Conservation (phyloP, 768 basidiomycete genomes). For the Psilocybe sp. region DNA sequence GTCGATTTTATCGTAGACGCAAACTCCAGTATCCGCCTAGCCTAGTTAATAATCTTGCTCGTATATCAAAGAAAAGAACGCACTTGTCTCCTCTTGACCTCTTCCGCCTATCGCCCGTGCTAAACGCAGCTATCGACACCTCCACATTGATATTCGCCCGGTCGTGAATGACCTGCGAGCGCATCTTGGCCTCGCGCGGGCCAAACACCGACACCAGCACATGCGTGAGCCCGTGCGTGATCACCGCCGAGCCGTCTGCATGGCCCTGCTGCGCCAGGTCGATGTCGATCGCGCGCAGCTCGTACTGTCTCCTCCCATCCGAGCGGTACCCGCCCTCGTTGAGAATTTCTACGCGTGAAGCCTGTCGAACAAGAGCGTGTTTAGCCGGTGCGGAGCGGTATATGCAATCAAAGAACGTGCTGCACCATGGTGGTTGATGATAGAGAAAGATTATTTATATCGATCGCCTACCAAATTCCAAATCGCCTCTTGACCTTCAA, state of each 20-base stretch:
- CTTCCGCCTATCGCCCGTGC: conserved; percentile 75
- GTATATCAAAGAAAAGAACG: conserved; percentile 27
- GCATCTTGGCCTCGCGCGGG: conserved; percentile 82
- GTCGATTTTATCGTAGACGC: conserved; percentile 87
- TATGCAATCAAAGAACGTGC: conserved; percentile 1
- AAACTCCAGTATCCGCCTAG: conserved; percentile 84
- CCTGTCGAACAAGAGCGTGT: conserved; percentile 23
- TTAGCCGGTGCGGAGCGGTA: no score
- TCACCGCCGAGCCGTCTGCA: conserved; percentile 82
- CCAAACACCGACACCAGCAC: conserved; percentile 89
- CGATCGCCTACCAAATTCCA: not conserved
- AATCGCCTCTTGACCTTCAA: conserved; percentile 5
- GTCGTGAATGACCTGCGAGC: conserved; percentile 81
- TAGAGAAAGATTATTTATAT: conserved; percentile 10
- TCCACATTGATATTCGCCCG: conserved; percentile 89
- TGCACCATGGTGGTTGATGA: conserved; percentile 19
- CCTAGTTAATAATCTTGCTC: not conserved
- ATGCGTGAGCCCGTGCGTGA: conserved; percentile 88
- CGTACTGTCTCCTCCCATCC: conserved; percentile 90
- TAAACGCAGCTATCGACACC: conserved; percentile 83
- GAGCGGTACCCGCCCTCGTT: conserved; percentile 88
- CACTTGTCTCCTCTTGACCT: conserved; percentile 86
- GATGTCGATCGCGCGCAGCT: conserved; percentile 80
- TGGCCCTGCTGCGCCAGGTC: conserved; percentile 70
- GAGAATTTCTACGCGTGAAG: conserved; percentile 66